phyloP scores from a whole-genome alignment of 495 filamentous ascomycete species.

The Neurospora terricola region DNA sequence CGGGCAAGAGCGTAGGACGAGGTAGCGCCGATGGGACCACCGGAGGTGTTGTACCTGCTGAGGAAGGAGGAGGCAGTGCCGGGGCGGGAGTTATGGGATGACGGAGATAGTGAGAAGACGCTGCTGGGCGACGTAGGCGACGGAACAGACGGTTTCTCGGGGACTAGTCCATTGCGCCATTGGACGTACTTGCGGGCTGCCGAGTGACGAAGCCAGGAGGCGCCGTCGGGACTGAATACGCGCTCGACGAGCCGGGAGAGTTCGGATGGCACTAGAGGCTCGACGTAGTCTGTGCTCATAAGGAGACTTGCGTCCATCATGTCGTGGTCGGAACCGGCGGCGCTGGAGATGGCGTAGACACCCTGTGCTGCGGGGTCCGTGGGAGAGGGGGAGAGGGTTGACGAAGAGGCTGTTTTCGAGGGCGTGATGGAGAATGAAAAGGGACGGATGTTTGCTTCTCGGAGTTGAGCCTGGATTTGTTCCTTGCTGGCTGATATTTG shows the following conservation, averaged over 20 bases:
- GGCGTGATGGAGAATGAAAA: conserved; percentile 52
- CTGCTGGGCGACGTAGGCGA: conserved; percentile 1
- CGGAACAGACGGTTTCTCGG: conserved; percentile 1
- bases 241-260: conserved; percentile 57
- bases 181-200: conserved; percentile 81
- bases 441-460: conserved; percentile 48
- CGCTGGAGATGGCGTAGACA: conserved; percentile 78
- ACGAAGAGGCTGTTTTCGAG: background rate
- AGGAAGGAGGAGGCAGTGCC: conserved; percentile 2
- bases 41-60: conserved; percentile 8
- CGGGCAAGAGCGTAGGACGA: conserved; percentile 60
- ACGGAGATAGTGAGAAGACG: background rate
- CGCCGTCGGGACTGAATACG: conserved; percentile 69
- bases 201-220: conserved; percentile 78
- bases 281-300: conserved; percentile 89
- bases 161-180: conserved; percentile 35
- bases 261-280: conserved; percentile 73
- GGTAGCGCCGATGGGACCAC: conserved; percentile 25
- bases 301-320: conserved; percentile 91
- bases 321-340: conserved; percentile 64
- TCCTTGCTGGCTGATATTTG: conserved; percentile 54
- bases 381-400: background rate
- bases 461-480: conserved; percentile 49
- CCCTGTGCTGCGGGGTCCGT: conserved; percentile 22
- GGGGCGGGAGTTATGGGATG: background rate